phyloP scores from a whole-genome alignment of 176 grass and related monocot genomes.

The Cenchrus americanus region DNA sequence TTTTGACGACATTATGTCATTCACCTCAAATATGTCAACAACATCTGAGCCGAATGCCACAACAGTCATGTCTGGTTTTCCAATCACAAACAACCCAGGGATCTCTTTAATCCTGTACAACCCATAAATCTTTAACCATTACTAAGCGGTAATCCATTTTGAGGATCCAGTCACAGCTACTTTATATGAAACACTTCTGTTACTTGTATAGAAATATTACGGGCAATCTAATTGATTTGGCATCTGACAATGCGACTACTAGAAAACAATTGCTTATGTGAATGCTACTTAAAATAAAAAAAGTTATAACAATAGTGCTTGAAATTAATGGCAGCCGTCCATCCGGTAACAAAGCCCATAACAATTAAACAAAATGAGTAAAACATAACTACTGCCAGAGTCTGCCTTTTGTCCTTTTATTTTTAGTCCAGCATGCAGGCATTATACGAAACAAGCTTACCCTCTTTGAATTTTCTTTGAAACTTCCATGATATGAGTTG shows the following conservation, averaged over 20 bases:
- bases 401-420: background rate
- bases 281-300: background rate
- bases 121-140: constrained; percentile 5
- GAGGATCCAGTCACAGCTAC: background rate
- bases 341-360: too few species aligned
- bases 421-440: constrained; percentile 19
- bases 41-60: constrained; percentile 80
- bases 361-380: background rate
- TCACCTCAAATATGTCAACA: constrained; percentile 95
- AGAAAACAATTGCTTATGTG: background rate
- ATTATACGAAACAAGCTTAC: constrained; percentile 52
- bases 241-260: background rate
- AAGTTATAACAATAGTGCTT: background rate
- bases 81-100: constrained; percentile 76
- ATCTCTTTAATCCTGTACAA: constrained; percentile 78
- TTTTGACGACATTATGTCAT: constrained; percentile 94
- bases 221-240: constrained; percentile 3
- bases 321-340: too few species aligned
- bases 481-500: constrained; percentile 84
- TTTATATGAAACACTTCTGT: background rate
- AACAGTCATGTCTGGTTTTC: constrained; percentile 87
- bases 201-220: constrained; percentile 5
- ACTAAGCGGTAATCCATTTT: background rate
- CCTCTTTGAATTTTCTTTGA: constrained; percentile 91
- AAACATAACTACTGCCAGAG: constrained; percentile 10